phyloP scores from a whole-genome alignment of 192 early-diverging fungal genomes.

The Geosiphon pyriformis region DNA sequence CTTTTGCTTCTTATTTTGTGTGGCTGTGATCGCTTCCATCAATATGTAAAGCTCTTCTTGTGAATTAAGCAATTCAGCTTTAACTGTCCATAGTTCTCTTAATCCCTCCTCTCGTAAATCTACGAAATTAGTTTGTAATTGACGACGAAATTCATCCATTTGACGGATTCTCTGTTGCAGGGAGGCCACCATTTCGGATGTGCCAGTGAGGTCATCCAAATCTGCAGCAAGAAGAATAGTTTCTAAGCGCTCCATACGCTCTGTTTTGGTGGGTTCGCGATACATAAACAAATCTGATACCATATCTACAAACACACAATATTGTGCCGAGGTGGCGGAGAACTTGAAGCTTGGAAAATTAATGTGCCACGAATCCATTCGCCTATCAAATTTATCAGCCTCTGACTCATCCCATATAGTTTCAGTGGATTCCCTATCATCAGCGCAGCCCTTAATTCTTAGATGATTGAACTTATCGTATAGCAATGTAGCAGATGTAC shows the following conservation, averaged over 20 bases:
- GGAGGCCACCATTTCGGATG: constrained; percentile 45
- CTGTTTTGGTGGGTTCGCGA: constrained; percentile 72
- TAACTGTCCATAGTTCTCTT: constrained; percentile 26
- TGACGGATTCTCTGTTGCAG: constrained; percentile 60
- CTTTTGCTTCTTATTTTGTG: constrained; percentile 52
- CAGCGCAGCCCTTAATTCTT: constrained; percentile 46
- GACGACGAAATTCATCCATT: constrained; percentile 29
- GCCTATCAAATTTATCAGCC: constrained; percentile 45
- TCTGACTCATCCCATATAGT: background rate
- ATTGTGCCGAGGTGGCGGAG: constrained; percentile 72
- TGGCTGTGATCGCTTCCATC: constrained; percentile 59
- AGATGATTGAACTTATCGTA: constrained; percentile 67
- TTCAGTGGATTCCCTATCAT: background rate
- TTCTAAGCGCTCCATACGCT: constrained; percentile 61
- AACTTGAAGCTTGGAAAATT: constrained; percentile 71
- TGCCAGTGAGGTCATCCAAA: constrained; percentile 59
- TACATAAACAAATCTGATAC: constrained; percentile 78
- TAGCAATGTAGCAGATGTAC: constrained; percentile 48
- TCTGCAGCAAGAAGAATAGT: constrained; percentile 79
- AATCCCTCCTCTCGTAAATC: constrained; percentile 25
- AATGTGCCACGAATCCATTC: constrained; percentile 60
- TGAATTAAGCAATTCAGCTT: constrained; percentile 23
- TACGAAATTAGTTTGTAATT: constrained; percentile 27
- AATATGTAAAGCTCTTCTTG: constrained; percentile 67
- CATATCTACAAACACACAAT: constrained; percentile 64